These are phyloP conservation scores for Metschnikowia arizonensis DNA, from an alignment of 805 yeast genomes.

Conservation along the genomic window DNA sequence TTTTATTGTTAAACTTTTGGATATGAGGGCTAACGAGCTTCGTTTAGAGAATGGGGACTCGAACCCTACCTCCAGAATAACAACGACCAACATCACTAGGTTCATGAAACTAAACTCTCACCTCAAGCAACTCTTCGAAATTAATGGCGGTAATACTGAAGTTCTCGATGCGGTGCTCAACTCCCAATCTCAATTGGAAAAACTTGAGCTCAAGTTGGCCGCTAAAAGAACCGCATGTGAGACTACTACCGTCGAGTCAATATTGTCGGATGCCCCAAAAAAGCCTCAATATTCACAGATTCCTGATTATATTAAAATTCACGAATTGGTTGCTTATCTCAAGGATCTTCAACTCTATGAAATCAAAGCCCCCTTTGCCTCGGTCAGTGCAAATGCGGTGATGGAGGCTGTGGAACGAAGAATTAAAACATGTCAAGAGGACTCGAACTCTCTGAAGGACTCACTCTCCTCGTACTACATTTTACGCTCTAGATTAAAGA, in stretches of 20 bases:
- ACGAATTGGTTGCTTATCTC: constrained; percentile 11
- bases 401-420: constrained; percentile 6
- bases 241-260: constrained; percentile 11
- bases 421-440: constrained; percentile 1
- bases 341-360: constrained; percentile 7
- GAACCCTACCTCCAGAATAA: constrained; percentile 10
- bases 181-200: constrained; percentile 12
- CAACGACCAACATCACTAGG: constrained; percentile 8
- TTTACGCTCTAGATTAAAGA: constrained; percentile 9
- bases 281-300: constrained; percentile 11
- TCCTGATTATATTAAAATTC: constrained; percentile 14
- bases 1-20: constrained; percentile 10
- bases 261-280: constrained; percentile 9
- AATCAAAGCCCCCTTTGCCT: constrained; percentile 4
- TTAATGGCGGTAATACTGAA: constrained; percentile 18
- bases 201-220: constrained; percentile 13
- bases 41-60: constrained; percentile 7
- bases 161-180: constrained; percentile 16
- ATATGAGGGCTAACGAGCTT: constrained; percentile 12
- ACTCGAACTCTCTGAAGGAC: constrained; percentile 1
- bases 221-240: not conserved
- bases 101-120: constrained; percentile 13
- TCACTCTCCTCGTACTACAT: constrained; percentile 6
- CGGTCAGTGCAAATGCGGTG: constrained; percentile 8
- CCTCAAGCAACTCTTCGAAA: constrained; percentile 11